phyloP scores from a whole-genome alignment of 306 rosid species.

The Coriaria nepalensis region DNA sequence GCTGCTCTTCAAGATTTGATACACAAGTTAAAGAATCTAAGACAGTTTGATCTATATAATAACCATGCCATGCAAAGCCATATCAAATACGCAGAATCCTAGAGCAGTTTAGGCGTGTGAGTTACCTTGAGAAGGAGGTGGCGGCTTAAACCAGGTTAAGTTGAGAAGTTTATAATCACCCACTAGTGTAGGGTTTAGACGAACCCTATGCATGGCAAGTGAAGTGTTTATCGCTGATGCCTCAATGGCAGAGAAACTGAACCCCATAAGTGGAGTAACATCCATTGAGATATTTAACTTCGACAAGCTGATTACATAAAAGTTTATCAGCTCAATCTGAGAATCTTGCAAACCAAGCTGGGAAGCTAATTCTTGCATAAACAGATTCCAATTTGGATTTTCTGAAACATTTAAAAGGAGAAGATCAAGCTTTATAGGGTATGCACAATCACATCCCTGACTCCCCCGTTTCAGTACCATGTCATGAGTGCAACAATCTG shows the following conservation, averaged over 20 bases:
- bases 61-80: too few relatives aligned
- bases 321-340: constrained; percentile 71
- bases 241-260: constrained; percentile 53
- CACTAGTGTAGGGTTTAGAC: constrained; percentile 43
- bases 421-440: constrained; percentile 87
- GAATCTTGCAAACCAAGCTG: constrained; percentile 47
- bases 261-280: constrained; percentile 59
- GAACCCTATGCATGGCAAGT: constrained; percentile 59
- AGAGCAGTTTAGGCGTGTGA: constrained; percentile 1
- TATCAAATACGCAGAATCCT: too few relatives aligned
- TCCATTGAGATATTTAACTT: constrained; percentile 80
- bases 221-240: constrained; percentile 61
- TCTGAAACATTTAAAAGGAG: constrained; percentile 77
- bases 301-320: constrained; percentile 48
- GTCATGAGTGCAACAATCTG: constrained; percentile 77
- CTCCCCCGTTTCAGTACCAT: constrained; percentile 65
- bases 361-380: constrained; percentile 51
- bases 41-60: too few relatives aligned
- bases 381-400: constrained; percentile 48
- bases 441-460: constrained; percentile 60
- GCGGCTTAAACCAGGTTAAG: constrained; percentile 75
- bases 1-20: too few relatives aligned
- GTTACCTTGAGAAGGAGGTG: constrained; percentile 51
- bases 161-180: constrained; percentile 76
- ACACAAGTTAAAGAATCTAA: too few relatives aligned